Percentiles rank a stretch among this genome's conserved stretches.
phyloP scores from a whole-genome alignment of 306 rosid species.

The Ormosia emarginata region DNA sequence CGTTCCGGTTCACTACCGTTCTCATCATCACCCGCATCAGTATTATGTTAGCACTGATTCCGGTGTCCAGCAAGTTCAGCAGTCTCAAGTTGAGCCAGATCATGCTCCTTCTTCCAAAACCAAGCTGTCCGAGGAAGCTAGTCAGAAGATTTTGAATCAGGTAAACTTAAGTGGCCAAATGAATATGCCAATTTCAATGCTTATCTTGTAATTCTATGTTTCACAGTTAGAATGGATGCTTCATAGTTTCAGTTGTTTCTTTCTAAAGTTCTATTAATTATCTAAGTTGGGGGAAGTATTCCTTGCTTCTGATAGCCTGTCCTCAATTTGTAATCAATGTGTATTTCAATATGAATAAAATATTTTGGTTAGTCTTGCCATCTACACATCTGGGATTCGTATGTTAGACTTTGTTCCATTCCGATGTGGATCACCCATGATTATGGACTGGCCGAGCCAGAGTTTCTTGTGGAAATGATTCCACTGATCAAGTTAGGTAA shows the following conservation, averaged over 20 bases:
- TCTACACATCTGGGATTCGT: not conserved
- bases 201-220: not conserved
- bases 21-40: slow-evolving; percentile 47
- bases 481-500: not conserved
- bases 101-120: slow-evolving; percentile 44
- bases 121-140: slow-evolving; percentile 69
- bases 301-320: not conserved
- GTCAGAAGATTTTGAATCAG: slow-evolving; percentile 83
- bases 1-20: slow-evolving; percentile 50
- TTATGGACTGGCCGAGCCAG: not conserved
- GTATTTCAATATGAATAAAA: not conserved
- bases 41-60: slow-evolving; percentile 34
- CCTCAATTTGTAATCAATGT: not conserved
- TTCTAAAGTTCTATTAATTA: not conserved
- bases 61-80: slow-evolving; percentile 34
- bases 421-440: not conserved
- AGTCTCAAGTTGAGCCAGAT: slow-evolving; percentile 44
- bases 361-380: not conserved
- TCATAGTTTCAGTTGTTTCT: not conserved
- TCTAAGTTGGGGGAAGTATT: not conserved
- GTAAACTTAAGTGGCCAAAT: slow-evolving; percentile 24
- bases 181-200: not conserved
- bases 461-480: not conserved
- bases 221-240: not conserved
- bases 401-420: not conserved